A percentile compares a stretch with the other conserved stretches of the same genome.
Evolutionary conservation across 2,329 filamentous ascomycete genomes (phyloP).

Genomic region (Clarireedia sp.): DNA sequence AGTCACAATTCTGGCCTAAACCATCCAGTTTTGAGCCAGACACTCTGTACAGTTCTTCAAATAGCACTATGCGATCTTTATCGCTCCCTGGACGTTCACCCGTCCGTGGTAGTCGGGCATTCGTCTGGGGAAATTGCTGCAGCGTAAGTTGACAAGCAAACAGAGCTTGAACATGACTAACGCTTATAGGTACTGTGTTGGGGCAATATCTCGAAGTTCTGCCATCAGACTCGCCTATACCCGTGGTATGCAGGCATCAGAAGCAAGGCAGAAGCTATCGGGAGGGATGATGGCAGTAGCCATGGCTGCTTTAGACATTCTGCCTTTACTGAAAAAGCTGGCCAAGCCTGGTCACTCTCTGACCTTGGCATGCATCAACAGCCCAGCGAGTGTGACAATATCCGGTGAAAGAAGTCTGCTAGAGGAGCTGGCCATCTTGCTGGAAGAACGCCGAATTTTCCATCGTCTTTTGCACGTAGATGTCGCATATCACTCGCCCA

Average conservation of each 20-base stretch:
- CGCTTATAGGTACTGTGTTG: slow-evolving; percentile 16
- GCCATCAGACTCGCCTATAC: slow-evolving; percentile 11
- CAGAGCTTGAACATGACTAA: background rate
- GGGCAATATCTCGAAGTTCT: slow-evolving; percentile 15
- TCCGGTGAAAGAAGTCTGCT: slow-evolving; percentile 17
- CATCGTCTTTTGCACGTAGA: slow-evolving; percentile 29
- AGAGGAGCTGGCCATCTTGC: slow-evolving; percentile 3
- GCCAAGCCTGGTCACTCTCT: background rate
- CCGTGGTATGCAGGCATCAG: slow-evolving; percentile 10
- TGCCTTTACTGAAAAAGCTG: background rate
- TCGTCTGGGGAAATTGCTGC: slow-evolving; percentile 42
- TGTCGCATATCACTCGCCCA: slow-evolving; percentile 33
- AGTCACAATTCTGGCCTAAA: slow-evolving; percentile 17
- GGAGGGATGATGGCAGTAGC: slow-evolving; percentile 34
- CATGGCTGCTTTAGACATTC: slow-evolving; percentile 2
- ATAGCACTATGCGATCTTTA: slow-evolving; percentile 38
- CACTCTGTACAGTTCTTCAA: slow-evolving; percentile 36
- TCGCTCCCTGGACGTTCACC: slow-evolving; percentile 32
- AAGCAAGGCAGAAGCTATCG: background rate
- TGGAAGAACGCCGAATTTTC: slow-evolving; percentile 20
- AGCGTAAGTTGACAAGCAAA: slow-evolving; percentile 31
- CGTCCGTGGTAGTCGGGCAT: slow-evolving; percentile 36
- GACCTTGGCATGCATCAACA: slow-evolving; percentile 28
- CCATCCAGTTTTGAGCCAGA: slow-evolving; percentile 9
- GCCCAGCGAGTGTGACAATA: slow-evolving; percentile 19